These are phyloP conservation scores for Agrocybe pediades DNA, from an alignment of 768 basidiomycete genomes.

Conservation along the genomic window DNA sequence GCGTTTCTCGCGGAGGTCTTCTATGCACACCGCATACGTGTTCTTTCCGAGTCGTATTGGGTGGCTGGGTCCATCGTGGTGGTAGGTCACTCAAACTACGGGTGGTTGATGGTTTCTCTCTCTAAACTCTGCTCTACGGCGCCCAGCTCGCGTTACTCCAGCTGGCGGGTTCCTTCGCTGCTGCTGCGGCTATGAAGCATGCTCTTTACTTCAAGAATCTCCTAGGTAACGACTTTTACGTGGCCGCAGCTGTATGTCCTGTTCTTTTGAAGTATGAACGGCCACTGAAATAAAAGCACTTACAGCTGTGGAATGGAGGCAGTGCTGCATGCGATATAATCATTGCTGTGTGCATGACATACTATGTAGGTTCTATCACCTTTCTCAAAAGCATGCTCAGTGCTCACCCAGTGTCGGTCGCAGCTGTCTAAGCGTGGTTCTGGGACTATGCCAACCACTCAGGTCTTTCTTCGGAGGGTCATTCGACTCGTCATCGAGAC, in stretches of 20 bases:
- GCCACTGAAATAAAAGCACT: neutral
- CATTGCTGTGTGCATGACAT: constrained; percentile 4
- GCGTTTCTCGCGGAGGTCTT: constrained; percentile 9
- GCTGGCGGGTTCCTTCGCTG: constrained; percentile 5
- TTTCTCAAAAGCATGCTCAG: neutral
- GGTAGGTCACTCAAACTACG: neutral
- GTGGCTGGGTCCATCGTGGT: neutral
- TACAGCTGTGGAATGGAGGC: constrained; percentile 4
- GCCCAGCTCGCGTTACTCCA: constrained; percentile 7
- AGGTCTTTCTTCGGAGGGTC: neutral
- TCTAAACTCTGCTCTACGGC: neutral
- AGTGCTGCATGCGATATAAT: constrained; percentile 2
- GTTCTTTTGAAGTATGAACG: neutral
- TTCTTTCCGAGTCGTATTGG: constrained; percentile 4
- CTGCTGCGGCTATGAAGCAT: constrained; percentile 6
- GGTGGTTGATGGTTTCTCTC: neutral
- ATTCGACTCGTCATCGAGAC: constrained; percentile 10
- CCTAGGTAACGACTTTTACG: neutral
- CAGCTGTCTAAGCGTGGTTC: constrained; percentile 3
- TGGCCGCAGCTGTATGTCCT: constrained; percentile 4
- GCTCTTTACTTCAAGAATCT: constrained; percentile 3
- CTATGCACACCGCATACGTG: constrained; percentile 6
- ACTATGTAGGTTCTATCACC: neutral
- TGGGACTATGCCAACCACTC: constrained; percentile 3
- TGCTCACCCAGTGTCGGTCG: neutral